Evolutionary conservation across 73 alveolate genomes (phyloP), one percentile per base, ranked within the genome.

Genomic region (Paramecium biaurelia): DNA sequence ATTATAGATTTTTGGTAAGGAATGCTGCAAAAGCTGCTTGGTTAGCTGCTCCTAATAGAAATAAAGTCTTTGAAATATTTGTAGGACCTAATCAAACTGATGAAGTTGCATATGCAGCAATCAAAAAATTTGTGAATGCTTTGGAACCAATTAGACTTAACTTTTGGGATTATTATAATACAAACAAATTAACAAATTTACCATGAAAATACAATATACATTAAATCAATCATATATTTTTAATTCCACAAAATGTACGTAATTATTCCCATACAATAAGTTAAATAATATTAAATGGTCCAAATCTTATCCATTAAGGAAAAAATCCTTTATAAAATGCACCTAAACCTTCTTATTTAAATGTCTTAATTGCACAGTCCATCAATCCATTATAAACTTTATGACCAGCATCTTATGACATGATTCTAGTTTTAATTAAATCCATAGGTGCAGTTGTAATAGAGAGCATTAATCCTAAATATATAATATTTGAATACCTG

Each of bases 251-350:
- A 0, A 89, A 42, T 89, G 85, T 89, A 23, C 94, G 74, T 28
- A 89, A 82, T 70, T 89, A 70, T 43, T 89, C 94, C 94, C 94
- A 89, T 11, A 82, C 76, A 37, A 89, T 89, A 20, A 89, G 70
- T 23, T 89, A 70, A 14, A 89, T 89, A 2, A 89, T 82, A 24
- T 70, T 89, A 42, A 89, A 70, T 9, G 98, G 98, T 32, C 98
- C 98, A 59, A 95, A 94, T 58, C 98, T 95, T 92, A 95, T 85
- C 98, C 98, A 95, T 63, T 96, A 92, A 15, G 98, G 98, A 23
- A 95, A 90, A 79, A 96, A 95, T 0, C 98, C 98, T 70, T 96
- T 96, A 90, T 96, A 96, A 32, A 96, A 93, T 7, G 95, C 98
- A 34, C 57, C 34, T n/a, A 89, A 2, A 41, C 98, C 98, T 41